phyloP scores from a whole-genome alignment of 768 basidiomycete genomes.

The Lactifluus volemus region DNA sequence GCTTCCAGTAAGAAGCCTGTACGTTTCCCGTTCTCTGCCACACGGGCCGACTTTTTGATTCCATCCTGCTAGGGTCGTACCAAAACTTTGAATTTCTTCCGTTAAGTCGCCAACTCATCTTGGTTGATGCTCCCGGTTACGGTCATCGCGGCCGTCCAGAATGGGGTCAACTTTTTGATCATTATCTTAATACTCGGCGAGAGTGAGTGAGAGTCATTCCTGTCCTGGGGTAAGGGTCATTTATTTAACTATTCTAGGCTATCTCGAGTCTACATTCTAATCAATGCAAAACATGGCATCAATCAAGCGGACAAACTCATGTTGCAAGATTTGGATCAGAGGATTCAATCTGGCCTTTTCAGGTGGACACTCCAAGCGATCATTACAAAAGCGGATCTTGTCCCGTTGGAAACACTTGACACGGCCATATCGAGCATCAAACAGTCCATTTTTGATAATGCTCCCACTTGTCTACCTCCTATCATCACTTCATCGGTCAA shows the following conservation, averaged over 20 bases:
- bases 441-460: slow-evolving; percentile 41
- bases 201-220: slow-evolving; percentile 55
- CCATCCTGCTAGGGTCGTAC: slow-evolving; percentile 51
- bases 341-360: slow-evolving; percentile 29
- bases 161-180: slow-evolving; percentile 65
- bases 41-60: not conserved
- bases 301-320: slow-evolving; percentile 50
- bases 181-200: slow-evolving; percentile 51
- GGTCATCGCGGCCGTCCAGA: slow-evolving; percentile 63
- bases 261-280: slow-evolving; percentile 58
- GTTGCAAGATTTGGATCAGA: slow-evolving; percentile 43
- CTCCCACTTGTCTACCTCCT: slow-evolving; percentile 57
- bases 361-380: slow-evolving; percentile 60
- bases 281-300: slow-evolving; percentile 60
- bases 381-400: slow-evolving; percentile 60
- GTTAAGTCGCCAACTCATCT: slow-evolving; percentile 52
- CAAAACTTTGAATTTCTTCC: slow-evolving; percentile 60
- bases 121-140: slow-evolving; percentile 80
- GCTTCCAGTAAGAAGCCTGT: slow-evolving; percentile 67
- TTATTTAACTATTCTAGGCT: slow-evolving; percentile 34
- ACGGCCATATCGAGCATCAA: slow-evolving; percentile 35
- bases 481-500: slow-evolving; percentile 46
- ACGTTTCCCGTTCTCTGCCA: slow-evolving; percentile 7
- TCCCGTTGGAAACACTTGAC: slow-evolving; percentile 28
- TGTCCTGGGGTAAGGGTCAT: too few species aligned